Conservation (phyloP, 805 yeast species). For the Myxozyma kluyveri region DNA sequence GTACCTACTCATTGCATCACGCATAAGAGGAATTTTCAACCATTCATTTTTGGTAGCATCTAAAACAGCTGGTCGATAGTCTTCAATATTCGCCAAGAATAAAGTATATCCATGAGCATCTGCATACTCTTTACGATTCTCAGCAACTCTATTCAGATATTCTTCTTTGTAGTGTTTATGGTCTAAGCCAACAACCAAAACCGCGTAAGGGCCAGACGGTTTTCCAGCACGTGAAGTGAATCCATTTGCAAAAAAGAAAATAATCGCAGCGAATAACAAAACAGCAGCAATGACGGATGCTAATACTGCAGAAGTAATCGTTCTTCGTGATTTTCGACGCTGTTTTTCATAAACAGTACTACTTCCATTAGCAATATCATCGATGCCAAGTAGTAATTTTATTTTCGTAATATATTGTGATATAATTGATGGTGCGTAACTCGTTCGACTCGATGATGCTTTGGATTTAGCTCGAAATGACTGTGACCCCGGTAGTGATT, state of each 20-base stretch:
- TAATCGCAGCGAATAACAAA: constrained; percentile 1
- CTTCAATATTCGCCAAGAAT: constrained; percentile 81
- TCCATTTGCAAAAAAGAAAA: background rate
- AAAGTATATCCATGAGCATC: constrained; percentile 76
- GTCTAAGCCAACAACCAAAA: constrained; percentile 77
- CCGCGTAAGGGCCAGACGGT: constrained; percentile 40
- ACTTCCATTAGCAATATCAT: background rate
- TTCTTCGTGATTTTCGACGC: constrained; percentile 13
- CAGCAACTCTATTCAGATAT: constrained; percentile 66
- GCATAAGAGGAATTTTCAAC: constrained; percentile 60
- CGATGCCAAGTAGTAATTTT: background rate
- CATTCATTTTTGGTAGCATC: constrained; percentile 43
- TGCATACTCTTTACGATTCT: constrained; percentile 86
- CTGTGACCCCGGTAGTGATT: constrained; percentile 18
- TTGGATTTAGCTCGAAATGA: constrained; percentile 18
- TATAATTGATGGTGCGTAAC: constrained; percentile 12
- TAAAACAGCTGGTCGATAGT: constrained; percentile 46
- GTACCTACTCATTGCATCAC: constrained; percentile 92
- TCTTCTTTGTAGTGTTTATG: constrained; percentile 61
- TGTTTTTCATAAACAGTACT: constrained; percentile 10
- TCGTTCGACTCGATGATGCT: constrained; percentile 8
- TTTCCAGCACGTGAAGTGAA: background rate
- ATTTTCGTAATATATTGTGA: constrained; percentile 7
- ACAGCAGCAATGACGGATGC: background rate
- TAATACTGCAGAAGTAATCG: constrained; percentile 5